phyloP scores from a whole-genome alignment of 108 stramenopile species.

The Cyclotella distinguenda region DNA sequence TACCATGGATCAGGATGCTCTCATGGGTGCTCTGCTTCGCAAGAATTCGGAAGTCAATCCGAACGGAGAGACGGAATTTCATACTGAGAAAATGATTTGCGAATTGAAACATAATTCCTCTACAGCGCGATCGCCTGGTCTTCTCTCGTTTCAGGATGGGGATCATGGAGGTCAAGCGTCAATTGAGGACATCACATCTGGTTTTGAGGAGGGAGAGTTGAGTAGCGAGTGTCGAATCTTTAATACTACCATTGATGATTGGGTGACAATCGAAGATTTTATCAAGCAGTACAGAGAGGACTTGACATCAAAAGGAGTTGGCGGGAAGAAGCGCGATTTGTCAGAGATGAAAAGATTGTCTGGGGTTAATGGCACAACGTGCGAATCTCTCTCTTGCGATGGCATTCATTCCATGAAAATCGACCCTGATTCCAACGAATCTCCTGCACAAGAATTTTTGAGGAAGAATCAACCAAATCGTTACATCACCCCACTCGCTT shows the following conservation, averaged over 20 bases:
- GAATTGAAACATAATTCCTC: background rate
- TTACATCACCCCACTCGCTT: too few species aligned
- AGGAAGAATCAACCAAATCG: too few species aligned
- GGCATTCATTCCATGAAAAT: conserved; percentile 4
- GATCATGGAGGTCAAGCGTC: conserved; percentile 75
- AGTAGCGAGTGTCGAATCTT: conserved; percentile 59
- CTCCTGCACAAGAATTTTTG: background rate
- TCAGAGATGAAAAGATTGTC: conserved; percentile 20
- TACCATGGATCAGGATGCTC: conserved; percentile 47
- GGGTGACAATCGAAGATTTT: conserved; percentile 51
- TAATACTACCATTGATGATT: conserved; percentile 46
- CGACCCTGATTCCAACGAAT: background rate
- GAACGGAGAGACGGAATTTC: conserved; percentile 2
- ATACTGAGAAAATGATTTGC: background rate
- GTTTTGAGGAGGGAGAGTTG: conserved; percentile 77
- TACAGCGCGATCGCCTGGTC: background rate
- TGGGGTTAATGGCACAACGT: background rate
- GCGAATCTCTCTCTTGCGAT: conserved; percentile 1
- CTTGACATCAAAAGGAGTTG: conserved; percentile 1
- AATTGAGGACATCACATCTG: conserved; percentile 63
- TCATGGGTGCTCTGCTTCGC: conserved; percentile 48
- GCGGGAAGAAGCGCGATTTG: conserved; percentile 33
- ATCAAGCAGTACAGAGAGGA: conserved; percentile 17
- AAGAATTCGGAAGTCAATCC: conserved; percentile 22
- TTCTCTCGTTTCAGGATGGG: conserved; percentile 63